These are phyloP conservation scores for Fistulifera solaris DNA, from an alignment of 108 stramenopile species.

Conservation along the genomic window DNA sequence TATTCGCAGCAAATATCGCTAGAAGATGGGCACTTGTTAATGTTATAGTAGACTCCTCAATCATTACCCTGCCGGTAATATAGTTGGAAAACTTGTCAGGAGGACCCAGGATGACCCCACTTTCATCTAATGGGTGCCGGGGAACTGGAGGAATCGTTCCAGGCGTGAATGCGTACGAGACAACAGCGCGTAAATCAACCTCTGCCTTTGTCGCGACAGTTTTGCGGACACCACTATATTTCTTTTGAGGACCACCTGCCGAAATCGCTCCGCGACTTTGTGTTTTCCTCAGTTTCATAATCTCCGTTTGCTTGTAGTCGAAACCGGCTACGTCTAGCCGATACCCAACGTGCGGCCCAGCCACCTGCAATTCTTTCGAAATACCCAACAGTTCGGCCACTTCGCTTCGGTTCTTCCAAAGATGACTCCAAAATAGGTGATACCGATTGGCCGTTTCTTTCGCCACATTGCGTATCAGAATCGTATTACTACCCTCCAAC, in stretches of 20 bases:
- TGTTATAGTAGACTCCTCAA: no score
- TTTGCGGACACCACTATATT: background rate
- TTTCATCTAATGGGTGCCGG: constrained; percentile 26
- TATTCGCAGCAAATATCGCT: no score
- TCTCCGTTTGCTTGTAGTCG: background rate
- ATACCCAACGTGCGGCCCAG: background rate
- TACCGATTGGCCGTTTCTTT: background rate
- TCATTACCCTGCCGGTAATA: no score
- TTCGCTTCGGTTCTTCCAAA: constrained; percentile 1
- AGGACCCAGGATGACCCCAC: constrained; percentile 21
- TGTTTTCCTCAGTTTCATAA: background rate
- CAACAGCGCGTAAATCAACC: background rate
- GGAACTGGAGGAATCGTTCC: constrained; percentile 30
- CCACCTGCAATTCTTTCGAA: background rate
- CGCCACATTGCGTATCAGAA: background rate
- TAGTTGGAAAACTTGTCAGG: constrained; percentile 9
- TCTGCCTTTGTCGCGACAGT: background rate
- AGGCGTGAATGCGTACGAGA: constrained; percentile 1
- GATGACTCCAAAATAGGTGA: background rate
- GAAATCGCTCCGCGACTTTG: no score
- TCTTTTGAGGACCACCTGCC: background rate
- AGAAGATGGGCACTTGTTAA: no score
- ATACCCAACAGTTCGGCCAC: constrained; percentile 1
- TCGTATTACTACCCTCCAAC: background rate
- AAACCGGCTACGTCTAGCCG: background rate